phyloP scores from a whole-genome alignment of 1,284 basidiomycete genomes.

The Austroboletus niveus region DNA sequence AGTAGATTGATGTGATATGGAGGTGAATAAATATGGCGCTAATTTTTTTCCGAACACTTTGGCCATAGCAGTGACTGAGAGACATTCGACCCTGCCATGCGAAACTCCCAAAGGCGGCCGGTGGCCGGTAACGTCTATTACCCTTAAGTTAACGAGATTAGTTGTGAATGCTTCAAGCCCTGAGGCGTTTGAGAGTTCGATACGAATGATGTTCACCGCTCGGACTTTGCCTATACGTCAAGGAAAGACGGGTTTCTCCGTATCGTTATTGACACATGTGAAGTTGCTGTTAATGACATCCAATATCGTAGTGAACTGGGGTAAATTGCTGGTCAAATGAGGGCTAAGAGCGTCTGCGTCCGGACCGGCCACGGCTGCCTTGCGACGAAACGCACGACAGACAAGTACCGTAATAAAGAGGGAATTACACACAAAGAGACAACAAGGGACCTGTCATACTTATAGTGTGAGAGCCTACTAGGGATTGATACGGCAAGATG shows the following conservation, averaged over 20 bases:
- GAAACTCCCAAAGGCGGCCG: too few species aligned
- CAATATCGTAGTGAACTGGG: slow-evolving; percentile 20
- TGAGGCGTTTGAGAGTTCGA: too few species aligned
- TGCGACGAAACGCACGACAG: slow-evolving; percentile 6
- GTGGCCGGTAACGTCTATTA: too few species aligned
- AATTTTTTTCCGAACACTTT: too few species aligned
- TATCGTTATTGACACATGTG: neutral
- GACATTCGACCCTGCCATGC: too few species aligned
- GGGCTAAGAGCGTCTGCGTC: neutral
- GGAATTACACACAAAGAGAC: slow-evolving; percentile 26
- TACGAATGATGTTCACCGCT: too few species aligned
- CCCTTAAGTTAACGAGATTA: too few species aligned
- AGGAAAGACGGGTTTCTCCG: neutral
- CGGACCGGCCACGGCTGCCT: neutral
- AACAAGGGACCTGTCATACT: slow-evolving; percentile 15
- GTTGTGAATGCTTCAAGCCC: too few species aligned
- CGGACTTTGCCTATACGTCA: neutral
- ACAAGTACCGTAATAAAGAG: slow-evolving; percentile 15
- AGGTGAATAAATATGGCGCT: too few species aligned
- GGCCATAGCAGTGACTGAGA: too few species aligned
- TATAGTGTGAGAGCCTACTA: neutral
- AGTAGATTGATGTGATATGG: too few species aligned
- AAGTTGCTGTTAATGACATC: neutral
- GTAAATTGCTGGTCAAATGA: neutral
- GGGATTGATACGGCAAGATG: neutral